Percentiles rank a stretch among this genome's conserved stretches.
Conservation (phyloP, 345 rosid genomes). For the Eucalyptus curtisii region DNA sequence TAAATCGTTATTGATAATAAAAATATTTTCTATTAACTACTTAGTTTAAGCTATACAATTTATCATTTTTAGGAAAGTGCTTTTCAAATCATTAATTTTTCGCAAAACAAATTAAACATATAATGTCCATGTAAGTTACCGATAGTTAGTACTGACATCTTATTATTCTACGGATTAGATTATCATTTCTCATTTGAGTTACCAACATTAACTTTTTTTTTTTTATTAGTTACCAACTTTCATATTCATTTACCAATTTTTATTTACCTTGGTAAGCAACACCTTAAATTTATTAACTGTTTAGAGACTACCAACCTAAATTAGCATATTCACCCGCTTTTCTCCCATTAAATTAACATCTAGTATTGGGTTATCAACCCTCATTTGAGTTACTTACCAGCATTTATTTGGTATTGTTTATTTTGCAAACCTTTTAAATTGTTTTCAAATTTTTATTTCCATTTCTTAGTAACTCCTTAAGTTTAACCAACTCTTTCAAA, state of each 20-base stretch:
- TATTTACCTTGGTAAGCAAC: background rate
- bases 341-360: background rate
- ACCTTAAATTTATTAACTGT: background rate
- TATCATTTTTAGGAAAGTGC: background rate
- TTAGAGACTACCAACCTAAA: background rate
- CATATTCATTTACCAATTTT: background rate
- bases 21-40: background rate
- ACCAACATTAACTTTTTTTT: background rate
- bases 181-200: background rate
- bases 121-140: background rate
- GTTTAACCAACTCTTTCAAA: background rate
- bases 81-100: background rate
- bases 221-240: background rate
- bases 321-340: background rate
- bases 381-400: background rate
- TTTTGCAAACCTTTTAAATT: background rate
- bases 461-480: background rate
- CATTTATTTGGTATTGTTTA: background rate
- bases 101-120: accelerated
- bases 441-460: background rate
- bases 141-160: background rate
- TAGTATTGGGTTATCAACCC: background rate
- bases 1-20: background rate
- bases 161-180: background rate
- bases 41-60: background rate